These are phyloP conservation scores for Colletotrichum sp. DNA, from an alignment of 2,329 filamentous ascomycete genomes.

Conservation along the genomic window DNA sequence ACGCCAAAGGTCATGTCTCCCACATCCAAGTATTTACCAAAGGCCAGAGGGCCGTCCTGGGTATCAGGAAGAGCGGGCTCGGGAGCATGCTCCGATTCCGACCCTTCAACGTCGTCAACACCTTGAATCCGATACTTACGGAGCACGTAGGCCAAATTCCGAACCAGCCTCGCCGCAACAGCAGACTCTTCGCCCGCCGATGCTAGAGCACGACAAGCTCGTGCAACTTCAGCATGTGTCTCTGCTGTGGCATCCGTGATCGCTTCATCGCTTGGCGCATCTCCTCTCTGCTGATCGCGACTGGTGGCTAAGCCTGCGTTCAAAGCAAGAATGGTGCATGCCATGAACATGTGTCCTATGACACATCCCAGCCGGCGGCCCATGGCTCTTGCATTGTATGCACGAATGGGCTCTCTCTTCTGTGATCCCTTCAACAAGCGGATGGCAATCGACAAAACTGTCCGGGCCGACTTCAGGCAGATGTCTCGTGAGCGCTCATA, in stretches of 20 bases:
- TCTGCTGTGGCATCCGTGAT: neutral
- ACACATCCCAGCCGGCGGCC: slow-evolving; percentile 23
- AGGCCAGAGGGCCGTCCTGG: fast-evolving
- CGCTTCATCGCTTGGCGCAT: neutral
- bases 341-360: slow-evolving; percentile 26
- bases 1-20: neutral
- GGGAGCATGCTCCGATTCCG: neutral
- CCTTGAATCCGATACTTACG: slow-evolving; percentile 20
- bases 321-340: slow-evolving; percentile 25
- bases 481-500: slow-evolving; percentile 19
- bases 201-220: slow-evolving; percentile 24
- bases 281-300: neutral
- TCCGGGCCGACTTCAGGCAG: slow-evolving; percentile 29
- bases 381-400: neutral
- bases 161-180: slow-evolving; percentile 25
- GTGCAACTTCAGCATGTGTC: slow-evolving; percentile 16
- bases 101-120: neutral
- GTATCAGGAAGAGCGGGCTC: neutral
- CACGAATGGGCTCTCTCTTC: neutral
- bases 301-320: slow-evolving; percentile 7
- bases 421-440: slow-evolving; percentile 19
- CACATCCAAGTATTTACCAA: neutral
- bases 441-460: slow-evolving; percentile 24
- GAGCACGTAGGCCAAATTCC: slow-evolving; percentile 22
- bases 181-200: slow-evolving; percentile 21